These are phyloP conservation scores for Rhazya stricta DNA, from an alignment of 257 asterid species.

Conservation along the genomic window DNA sequence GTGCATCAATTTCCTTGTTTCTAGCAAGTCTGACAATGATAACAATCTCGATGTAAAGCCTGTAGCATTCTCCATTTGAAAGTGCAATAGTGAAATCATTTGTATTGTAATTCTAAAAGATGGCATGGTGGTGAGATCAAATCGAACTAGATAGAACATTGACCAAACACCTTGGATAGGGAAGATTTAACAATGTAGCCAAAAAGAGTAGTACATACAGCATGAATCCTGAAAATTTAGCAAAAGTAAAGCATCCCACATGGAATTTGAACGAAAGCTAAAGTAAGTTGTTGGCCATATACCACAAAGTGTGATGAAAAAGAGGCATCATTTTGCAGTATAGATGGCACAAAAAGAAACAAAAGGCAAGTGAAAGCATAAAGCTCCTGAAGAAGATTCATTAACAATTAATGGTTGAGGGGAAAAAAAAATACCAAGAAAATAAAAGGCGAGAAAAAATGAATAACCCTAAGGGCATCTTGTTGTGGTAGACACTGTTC, in stretches of 20 bases:
- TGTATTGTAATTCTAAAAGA: not conserved
- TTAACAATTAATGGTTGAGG: not conserved
- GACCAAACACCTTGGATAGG: not conserved
- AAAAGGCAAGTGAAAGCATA: conserved; percentile 26
- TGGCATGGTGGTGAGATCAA: not conserved
- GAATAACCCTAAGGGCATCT: conserved; percentile 16
- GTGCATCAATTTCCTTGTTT: not conserved
- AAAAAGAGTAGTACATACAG: not conserved
- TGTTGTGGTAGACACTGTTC: conserved; percentile 11
- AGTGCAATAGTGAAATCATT: not conserved
- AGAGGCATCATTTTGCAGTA: conserved; percentile 39
- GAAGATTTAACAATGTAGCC: not conserved
- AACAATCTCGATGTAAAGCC: not conserved
- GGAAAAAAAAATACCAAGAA: not conserved
- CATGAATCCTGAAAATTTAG: conserved; percentile 11
- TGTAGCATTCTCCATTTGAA: not conserved
- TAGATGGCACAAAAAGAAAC: conserved; percentile 37
- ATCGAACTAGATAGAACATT: conserved; percentile 3
- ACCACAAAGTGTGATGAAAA: conserved; percentile 35
- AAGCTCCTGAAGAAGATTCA: conserved; percentile 17
- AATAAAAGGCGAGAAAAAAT: conserved; percentile 5
- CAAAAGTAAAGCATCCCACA: conserved; percentile 10
- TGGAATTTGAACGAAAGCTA: conserved; percentile 28
- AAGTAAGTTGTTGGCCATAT: conserved; percentile 29
- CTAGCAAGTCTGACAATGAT: not conserved